Conservation (phyloP, 768 basidiomycete genomes). For the Boletus sp. region DNA sequence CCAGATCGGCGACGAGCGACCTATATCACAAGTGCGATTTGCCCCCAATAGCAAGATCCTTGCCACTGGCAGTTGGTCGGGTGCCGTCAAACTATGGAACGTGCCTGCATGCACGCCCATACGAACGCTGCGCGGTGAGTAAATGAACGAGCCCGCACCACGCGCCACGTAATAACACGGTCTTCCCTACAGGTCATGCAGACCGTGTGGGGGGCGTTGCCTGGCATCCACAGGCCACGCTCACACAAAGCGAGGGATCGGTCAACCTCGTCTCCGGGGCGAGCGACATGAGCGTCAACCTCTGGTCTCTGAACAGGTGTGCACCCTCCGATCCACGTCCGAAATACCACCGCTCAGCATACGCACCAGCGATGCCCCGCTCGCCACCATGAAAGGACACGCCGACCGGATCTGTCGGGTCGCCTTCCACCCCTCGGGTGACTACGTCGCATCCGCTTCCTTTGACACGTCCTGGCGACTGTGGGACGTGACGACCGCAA, state of each 20-base stretch:
- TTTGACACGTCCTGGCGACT: slow-evolving; percentile 98
- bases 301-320: slow-evolving; percentile 88
- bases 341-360: slow-evolving; percentile 3
- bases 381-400: slow-evolving; percentile 88
- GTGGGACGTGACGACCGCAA: slow-evolving; percentile 86
- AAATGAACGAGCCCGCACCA: neutral
- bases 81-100: slow-evolving; percentile 93
- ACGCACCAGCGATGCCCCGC: slow-evolving; percentile 67
- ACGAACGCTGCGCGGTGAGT: slow-evolving; percentile 67
- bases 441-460: slow-evolving; percentile 91
- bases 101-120: slow-evolving; percentile 86
- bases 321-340: slow-evolving; percentile 12
- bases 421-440: slow-evolving; percentile 94
- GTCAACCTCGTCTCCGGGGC: slow-evolving; percentile 92
- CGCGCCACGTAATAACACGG: slow-evolving; percentile 5
- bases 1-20: slow-evolving; percentile 96
- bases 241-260: slow-evolving; percentile 56
- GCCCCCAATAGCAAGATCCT: slow-evolving; percentile 87
- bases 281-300: slow-evolving; percentile 78
- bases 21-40: slow-evolving; percentile 91
- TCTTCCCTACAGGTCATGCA: slow-evolving; percentile 59
- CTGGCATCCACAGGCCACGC: slow-evolving; percentile 94
- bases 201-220: slow-evolving; percentile 95
- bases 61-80: slow-evolving; percentile 96
- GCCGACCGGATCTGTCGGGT: slow-evolving; percentile 89